Base-by-base conservation (phyloP, 2,329 filamentous ascomycete species). In the Dryadomyces quercivorus region DNA sequence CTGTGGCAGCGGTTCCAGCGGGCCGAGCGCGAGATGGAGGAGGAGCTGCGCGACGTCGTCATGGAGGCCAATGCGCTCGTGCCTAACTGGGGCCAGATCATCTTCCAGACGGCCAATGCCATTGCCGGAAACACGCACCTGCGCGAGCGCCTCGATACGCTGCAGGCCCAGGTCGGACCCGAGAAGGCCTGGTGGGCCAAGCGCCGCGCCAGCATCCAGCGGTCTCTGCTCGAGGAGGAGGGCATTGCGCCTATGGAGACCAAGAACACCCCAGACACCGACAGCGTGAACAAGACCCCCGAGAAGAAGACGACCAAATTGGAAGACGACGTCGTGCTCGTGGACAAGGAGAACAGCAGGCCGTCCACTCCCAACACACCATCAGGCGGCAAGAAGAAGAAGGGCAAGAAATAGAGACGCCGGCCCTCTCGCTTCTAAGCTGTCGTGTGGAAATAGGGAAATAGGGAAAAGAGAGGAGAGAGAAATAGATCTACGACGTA, bases 81-180 rank as follows among this genome's bases (percentile, higher is more conserved):
- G 1, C 85, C 88, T 50, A 85, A 85, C 68, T 98, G 93, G 93
- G 93, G 93, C 58, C 85, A 93, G 66, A 82, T 81, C 55, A 97
- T 98, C 68, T 98, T 98, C 79, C 93, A 98, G 70, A 91, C 88
- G 48, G 93, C 93, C 54, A 95, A 95, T 70, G 93, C 98, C 70
- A 96, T 98, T 70, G 83, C 86, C 56, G 85, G 89, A 65, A 96
- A 96, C 72, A 79, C 81, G 45, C 72, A 83, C 49, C 78, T 95
- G 64, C 86, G 89, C 61, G 76, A 84, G 60, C 80, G 84, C 51
- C 76, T 95, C 20, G 79, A 84, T 49, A 85, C 90, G 59, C 82
- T 95, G 56, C 83, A 91, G 63, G 72, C 75, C 31, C 85, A 88
- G 64, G 74, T 82, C 1, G 76, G 79, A 10, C 74, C 81, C 44